Percentiles rank a stretch among this genome's conserved stretches.
Conservation (phyloP, 192 early-diverging fungal species). For the Umbelopsis vinacea region DNA sequence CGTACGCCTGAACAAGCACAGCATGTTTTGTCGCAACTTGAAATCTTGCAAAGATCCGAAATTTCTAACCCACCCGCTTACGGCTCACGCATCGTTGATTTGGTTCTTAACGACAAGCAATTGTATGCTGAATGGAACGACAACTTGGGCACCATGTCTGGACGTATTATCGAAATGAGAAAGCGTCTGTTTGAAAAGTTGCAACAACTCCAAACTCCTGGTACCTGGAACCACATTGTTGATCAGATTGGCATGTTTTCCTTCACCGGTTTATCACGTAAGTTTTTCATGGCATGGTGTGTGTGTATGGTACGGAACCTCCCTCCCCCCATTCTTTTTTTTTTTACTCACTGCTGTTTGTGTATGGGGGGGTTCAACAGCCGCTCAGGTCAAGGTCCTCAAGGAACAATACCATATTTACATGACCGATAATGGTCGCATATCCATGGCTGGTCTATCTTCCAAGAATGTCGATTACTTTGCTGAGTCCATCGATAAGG, state of each 20-base stretch:
- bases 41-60: slow-evolving; percentile 79
- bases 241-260: slow-evolving; percentile 99
- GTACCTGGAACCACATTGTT: slow-evolving; percentile 94
- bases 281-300: slow-evolving; percentile 13
- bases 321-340: no score
- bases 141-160: slow-evolving; percentile 81
- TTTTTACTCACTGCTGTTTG: not conserved
- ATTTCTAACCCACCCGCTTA: slow-evolving; percentile 92
- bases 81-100: slow-evolving; percentile 85
- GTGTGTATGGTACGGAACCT: no score
- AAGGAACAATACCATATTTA: slow-evolving; percentile 91
- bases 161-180: slow-evolving; percentile 92
- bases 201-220: slow-evolving; percentile 78
- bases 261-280: slow-evolving; percentile 85
- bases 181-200: slow-evolving; percentile 67
- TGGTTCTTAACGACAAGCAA: slow-evolving; percentile 81
- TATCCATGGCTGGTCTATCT: slow-evolving; percentile 94
- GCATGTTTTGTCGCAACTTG: slow-evolving; percentile 80
- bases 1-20: slow-evolving; percentile 52
- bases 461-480: slow-evolving; percentile 86
- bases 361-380: slow-evolving; percentile 24
- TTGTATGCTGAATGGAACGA: slow-evolving; percentile 84
- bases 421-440: slow-evolving; percentile 93
- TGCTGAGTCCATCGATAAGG: slow-evolving; percentile 88
- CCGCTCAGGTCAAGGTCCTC: slow-evolving; percentile 77